A percentile compares a stretch with the other conserved stretches of the same genome.
Conservation (phyloP, 2,329 filamentous ascomycete species). For the Boeremia lycopersici region DNA sequence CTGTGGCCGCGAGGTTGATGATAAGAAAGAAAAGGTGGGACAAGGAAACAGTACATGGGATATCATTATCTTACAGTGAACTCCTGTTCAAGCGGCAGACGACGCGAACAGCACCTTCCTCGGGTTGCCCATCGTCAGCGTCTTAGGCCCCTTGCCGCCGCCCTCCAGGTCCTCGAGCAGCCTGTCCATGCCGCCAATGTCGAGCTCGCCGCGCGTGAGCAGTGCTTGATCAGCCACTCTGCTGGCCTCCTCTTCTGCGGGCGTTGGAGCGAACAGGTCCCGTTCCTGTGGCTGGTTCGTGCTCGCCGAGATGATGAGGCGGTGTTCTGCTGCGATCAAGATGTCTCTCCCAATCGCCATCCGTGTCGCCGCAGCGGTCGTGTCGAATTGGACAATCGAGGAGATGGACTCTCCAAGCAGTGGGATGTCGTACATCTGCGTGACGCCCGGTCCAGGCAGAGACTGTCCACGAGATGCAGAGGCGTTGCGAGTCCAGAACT, state of each 20-base stretch:
- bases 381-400: conserved; percentile 52
- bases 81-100: conserved; percentile 30
- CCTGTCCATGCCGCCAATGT: conserved; percentile 56
- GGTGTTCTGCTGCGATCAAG: conserved; percentile 52
- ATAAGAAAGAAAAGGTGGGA: background rate
- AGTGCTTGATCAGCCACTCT: conserved; percentile 50
- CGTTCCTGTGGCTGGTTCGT: conserved; percentile 40
- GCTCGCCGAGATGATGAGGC: conserved; percentile 50
- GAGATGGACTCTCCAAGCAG: conserved; percentile 52
- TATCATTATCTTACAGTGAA: background rate
- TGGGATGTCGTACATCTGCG: conserved; percentile 50
- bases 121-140: conserved; percentile 37
- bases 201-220: conserved; percentile 53
- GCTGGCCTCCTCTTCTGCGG: conserved; percentile 36
- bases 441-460: conserved; percentile 49
- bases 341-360: conserved; percentile 54
- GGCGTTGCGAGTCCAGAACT: conserved; percentile 53
- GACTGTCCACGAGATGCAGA: conserved; percentile 43
- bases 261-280: conserved; percentile 36
- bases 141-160: conserved; percentile 28
- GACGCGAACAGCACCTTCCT: conserved; percentile 46
- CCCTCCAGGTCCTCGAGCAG: conserved; percentile 49
- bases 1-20: conserved; percentile 39
- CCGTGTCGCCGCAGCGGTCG: conserved; percentile 46
- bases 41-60: background rate